Evolutionary conservation across 1,284 basidiomycete genomes (phyloP).

Genomic region (Agroathelia rolfsii): DNA sequence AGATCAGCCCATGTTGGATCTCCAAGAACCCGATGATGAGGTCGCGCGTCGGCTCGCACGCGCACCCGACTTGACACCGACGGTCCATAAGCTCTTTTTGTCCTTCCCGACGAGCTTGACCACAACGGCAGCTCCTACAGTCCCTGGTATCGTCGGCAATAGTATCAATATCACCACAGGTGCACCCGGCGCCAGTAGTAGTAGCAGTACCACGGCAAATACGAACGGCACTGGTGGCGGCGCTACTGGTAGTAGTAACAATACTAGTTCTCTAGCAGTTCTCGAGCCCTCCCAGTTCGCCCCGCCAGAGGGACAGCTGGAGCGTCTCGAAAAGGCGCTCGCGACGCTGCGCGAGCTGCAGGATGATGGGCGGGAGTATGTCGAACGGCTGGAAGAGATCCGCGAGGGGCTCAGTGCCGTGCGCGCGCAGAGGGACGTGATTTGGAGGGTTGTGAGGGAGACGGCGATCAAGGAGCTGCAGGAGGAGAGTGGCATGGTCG

Average conservation of each 20-base stretch:
- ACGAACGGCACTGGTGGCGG: too few relatives aligned
- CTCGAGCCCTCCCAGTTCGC: conserved; percentile 54
- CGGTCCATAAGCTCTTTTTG: conserved; percentile 59
- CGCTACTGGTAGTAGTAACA: too few relatives aligned
- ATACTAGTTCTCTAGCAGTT: conserved; percentile 29
- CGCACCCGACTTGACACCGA: conserved; percentile 54
- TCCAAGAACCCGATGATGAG: too few relatives aligned
- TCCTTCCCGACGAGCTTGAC: conserved; percentile 33
- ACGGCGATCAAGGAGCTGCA: conserved; percentile 66
- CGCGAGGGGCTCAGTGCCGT: conserved; percentile 65
- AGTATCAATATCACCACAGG: too few relatives aligned
- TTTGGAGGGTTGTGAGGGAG: conserved; percentile 68
- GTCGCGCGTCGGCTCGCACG: conserved; percentile 40
- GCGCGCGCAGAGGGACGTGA: conserved; percentile 51
- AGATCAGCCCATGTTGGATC: too few relatives aligned
- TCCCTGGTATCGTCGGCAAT: too few relatives aligned
- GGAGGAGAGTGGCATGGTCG: too few relatives aligned
- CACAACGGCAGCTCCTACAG: too few relatives aligned
- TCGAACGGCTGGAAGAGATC: conserved; percentile 70
- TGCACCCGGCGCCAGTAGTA: too few relatives aligned
- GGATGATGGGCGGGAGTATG: conserved; percentile 74
- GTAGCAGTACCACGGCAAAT: too few relatives aligned
- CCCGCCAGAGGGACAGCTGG: conserved; percentile 52
- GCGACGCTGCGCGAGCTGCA: conserved; percentile 63
- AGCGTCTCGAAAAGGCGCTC: conserved; percentile 61